phyloP scores from a whole-genome alignment of 2,329 filamentous ascomycete genomes.

The Sporothrix mexicana region DNA sequence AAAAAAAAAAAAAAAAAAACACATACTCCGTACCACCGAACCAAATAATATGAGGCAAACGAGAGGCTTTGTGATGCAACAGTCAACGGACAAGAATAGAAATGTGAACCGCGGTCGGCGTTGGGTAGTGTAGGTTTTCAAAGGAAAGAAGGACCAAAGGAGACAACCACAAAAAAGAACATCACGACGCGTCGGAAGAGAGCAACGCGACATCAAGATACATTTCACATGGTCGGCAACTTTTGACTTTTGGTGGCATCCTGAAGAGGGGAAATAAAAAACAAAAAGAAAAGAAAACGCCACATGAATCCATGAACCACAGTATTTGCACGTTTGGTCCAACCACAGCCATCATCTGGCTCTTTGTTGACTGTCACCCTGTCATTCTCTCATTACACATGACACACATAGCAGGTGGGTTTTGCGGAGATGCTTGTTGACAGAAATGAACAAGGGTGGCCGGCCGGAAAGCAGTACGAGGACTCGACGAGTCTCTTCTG shows the following conservation, averaged over 20 bases:
- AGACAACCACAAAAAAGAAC: background rate
- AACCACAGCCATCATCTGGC: background rate
- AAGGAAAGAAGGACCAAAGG: background rate
- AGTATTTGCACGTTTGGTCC: background rate
- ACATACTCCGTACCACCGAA: background rate
- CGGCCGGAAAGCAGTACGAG: background rate
- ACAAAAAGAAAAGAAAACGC: background rate
- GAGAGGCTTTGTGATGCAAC: background rate
- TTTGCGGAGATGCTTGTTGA: conserved; percentile 13
- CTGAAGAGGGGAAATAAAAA: background rate
- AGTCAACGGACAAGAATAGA: background rate
- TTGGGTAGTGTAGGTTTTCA: no score
- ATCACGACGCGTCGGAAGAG: background rate
- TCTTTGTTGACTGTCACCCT: background rate
- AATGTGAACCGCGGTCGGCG: background rate
- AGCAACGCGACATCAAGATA: background rate
- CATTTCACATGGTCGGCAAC: background rate
- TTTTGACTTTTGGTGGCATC: background rate
- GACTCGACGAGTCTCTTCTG: background rate
- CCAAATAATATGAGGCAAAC: background rate
- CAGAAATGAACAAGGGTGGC: background rate
- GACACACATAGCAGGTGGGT: background rate
- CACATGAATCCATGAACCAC: background rate
- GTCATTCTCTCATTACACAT: background rate
- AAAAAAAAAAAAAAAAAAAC: background rate